Base-by-base conservation (phyloP, 768 basidiomycete species). In the Kwoniella dejecticola region DNA sequence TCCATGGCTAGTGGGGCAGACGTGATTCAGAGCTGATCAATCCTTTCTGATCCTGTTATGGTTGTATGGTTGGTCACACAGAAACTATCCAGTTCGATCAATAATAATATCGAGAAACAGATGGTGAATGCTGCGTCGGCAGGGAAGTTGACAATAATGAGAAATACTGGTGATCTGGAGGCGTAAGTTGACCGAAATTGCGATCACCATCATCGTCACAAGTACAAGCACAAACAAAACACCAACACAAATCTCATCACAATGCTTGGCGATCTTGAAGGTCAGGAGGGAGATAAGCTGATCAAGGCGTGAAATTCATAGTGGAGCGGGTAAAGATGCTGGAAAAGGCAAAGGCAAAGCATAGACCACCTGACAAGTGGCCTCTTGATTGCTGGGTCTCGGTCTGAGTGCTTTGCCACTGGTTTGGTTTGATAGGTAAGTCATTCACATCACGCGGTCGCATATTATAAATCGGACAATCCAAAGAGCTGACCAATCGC, bases 61-160 rank as follows among this genome's bases (percentile, higher is more conserved):
- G 15, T 13, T 36, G 8, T 7, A 42, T 42, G 19, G 2, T 41
- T n/a, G 30, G n/a, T 44, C 23, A 44, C 26, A 56, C 38, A 95
- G 92, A 82, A 85, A 72, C 83, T 96, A 66, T 88, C 88, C 61
- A 88, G 91, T 52, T 93, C 92, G 81, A 93, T 96, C 75, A 91
- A 89, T 77, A 87, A 86, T 77, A 90, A 89, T 21, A 93, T 97
- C 70, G 93, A 97, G 77, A 83, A 84, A 56, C 92, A 94, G 79
- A 91, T 93, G 86, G 89, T 91, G 12, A 81, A 86, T 49, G 91
- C 91, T 6, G 93, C 93, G 2, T 91, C 90, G 4, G 82, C 87
- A 42, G 93, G 93, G 38, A 91, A 90, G 77, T 82, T 97, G 63
- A 90, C 90, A 27, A 92, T 97, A 77, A 91, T 97, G 91, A 90